Percentiles rank a stretch among this genome's conserved stretches.
These are phyloP conservation scores for Colletotrichum liriopes DNA, from an alignment of 2,329 filamentous ascomycete genomes.

Conservation along the genomic window DNA sequence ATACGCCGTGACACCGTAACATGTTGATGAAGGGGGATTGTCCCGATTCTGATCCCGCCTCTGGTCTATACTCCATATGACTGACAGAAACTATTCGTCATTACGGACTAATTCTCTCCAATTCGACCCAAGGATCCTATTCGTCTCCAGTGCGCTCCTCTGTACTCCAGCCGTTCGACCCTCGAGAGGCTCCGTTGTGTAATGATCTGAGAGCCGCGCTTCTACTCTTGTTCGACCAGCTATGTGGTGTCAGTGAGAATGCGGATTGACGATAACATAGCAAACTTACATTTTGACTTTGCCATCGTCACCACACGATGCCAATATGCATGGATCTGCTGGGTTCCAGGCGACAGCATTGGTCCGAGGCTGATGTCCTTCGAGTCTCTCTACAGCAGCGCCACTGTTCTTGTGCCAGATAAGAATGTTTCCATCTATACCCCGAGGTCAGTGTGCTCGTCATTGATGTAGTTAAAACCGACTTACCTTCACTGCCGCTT, in stretches of 20 bases:
- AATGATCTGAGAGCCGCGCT: constrained; percentile 44
- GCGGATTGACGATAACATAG: not conserved
- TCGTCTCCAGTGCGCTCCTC: constrained; percentile 28
- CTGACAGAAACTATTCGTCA: constrained; percentile 1
- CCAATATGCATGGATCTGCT: constrained; percentile 85
- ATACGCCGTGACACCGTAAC: constrained; percentile 29
- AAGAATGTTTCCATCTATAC: constrained; percentile 76
- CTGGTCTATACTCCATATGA: constrained; percentile 6
- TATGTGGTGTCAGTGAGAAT: constrained; percentile 25
- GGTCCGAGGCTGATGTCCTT: constrained; percentile 82
- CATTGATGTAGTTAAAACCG: not conserved
- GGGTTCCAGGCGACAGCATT: constrained; percentile 95
- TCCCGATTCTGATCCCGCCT: constrained; percentile 24
- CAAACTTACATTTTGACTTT: constrained; percentile 85
- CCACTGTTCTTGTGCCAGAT: constrained; percentile 94
- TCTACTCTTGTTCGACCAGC: constrained; percentile 48
- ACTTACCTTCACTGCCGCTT: constrained; percentile 89
- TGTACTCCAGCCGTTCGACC: constrained; percentile 34
- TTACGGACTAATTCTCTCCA: not conserved
- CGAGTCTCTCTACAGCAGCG: constrained; percentile 80
- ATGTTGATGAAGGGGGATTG: constrained; percentile 32
- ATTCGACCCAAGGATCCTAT: not conserved
- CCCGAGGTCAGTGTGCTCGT: not conserved
- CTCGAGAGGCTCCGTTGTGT: constrained; percentile 31
- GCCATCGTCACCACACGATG: constrained; percentile 90